Conservation (phyloP, 345 rosid species). For the Gossypium australe region DNA sequence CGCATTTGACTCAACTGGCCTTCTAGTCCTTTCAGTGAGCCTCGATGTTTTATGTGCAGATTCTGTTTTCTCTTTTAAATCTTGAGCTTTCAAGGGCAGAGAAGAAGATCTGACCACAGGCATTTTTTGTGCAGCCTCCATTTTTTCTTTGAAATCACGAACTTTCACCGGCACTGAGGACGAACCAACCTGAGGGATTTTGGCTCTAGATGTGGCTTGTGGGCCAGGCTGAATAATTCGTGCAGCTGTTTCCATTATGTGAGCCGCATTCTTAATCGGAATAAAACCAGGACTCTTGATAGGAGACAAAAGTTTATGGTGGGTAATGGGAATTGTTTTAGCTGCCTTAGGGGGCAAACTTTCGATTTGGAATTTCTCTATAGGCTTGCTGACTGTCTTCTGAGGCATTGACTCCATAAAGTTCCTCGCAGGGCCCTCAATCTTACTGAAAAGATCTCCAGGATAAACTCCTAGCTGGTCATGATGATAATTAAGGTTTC, state of each 20-base stretch:
- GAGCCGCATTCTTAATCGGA: conserved; percentile 75
- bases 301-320: conserved; percentile 86
- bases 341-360: conserved; percentile 90
- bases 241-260: conserved; percentile 96
- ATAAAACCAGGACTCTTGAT: conserved; percentile 84
- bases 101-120: conserved; percentile 32
- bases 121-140: conserved; percentile 56
- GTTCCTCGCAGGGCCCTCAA: conserved; percentile 34
- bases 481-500: conserved; percentile 42
- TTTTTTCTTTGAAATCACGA: conserved; percentile 56
- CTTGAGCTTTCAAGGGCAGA: conserved; percentile 32
- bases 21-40: conserved; percentile 40
- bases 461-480: conserved; percentile 46
- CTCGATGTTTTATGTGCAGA: conserved; percentile 38
- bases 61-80: conserved; percentile 45
- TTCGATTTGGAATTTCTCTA: conserved; percentile 92
- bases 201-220: conserved; percentile 38
- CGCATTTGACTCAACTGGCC: conserved; percentile 48
- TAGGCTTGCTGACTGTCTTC: conserved; percentile 51
- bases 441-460: conserved; percentile 42
- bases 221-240: conserved; percentile 59
- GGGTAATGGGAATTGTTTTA: conserved; percentile 87
- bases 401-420: conserved; percentile 37
- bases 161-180: conserved; percentile 65
- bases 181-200: conserved; percentile 47